phyloP scores from a whole-genome alignment of 805 yeast species.

The Ogataea nitratoaversa region DNA sequence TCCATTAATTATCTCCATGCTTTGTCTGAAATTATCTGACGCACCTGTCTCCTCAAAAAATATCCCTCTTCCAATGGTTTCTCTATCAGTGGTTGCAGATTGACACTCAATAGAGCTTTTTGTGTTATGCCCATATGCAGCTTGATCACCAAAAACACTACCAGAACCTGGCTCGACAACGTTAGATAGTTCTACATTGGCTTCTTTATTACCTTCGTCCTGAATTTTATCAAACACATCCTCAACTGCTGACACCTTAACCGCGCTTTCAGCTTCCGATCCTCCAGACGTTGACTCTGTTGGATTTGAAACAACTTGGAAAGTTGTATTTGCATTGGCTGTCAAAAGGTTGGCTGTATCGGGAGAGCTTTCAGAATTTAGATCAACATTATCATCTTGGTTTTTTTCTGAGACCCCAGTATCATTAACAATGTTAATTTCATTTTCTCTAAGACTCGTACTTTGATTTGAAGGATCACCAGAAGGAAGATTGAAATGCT shows the following conservation, averaged over 20 bases:
- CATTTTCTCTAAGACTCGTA: background rate
- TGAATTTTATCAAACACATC: too few species aligned
- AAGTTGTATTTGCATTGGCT: slow-evolving; percentile 6
- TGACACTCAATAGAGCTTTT: background rate
- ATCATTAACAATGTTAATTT: background rate
- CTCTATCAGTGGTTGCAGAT: background rate
- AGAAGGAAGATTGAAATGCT: slow-evolving; percentile 4
- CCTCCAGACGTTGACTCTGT: slow-evolving; percentile 3
- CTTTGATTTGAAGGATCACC: background rate
- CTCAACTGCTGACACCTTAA: background rate
- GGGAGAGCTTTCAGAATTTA: background rate
- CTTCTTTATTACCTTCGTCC: too few species aligned
- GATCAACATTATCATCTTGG: too few species aligned
- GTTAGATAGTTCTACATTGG: too few species aligned
- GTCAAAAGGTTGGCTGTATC: slow-evolving; percentile 7
- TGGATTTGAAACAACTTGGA: slow-evolving; percentile 13
- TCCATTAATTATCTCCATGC: background rate
- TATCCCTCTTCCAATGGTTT: background rate
- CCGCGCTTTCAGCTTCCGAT: background rate
- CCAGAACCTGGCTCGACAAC: background rate
- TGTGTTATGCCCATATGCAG: background rate
- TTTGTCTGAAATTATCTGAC: background rate
- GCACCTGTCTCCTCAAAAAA: background rate
- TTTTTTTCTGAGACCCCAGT: too few species aligned
- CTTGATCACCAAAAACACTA: background rate